Evolutionary conservation across 1,284 basidiomycete species (phyloP).

Genomic region (Ustilago bromivora): DNA sequence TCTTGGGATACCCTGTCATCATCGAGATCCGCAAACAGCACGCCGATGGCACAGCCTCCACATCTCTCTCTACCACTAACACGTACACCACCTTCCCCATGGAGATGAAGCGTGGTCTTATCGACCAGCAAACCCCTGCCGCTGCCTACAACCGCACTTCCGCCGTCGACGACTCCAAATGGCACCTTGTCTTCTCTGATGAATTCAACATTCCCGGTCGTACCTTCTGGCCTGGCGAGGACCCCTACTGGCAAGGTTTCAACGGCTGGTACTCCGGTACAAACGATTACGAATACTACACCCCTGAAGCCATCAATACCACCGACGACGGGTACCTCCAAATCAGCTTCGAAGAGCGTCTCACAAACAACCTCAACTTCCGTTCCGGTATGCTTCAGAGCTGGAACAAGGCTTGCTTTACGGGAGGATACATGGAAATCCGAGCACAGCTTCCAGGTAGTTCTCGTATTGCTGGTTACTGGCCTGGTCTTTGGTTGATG

Average conservation of each 20-base stretch:
- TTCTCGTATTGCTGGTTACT: constrained; percentile 44
- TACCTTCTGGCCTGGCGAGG: constrained; percentile 71
- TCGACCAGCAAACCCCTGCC: constrained; percentile 54
- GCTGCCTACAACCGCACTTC: constrained; percentile 23
- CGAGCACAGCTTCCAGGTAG: constrained; percentile 20
- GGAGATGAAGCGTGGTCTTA: constrained; percentile 37
- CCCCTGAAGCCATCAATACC: constrained; percentile 61
- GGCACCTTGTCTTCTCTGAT: constrained; percentile 77
- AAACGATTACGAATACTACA: constrained; percentile 68
- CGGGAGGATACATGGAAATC: constrained; percentile 63
- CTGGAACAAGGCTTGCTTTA: constrained; percentile 68
- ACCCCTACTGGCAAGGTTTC: constrained; percentile 63
- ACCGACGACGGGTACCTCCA: constrained; percentile 44
- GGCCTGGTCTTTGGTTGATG: constrained; percentile 70
- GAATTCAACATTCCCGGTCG: constrained; percentile 80
- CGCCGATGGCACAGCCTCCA: constrained; percentile 15
- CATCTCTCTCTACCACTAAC: constrained; percentile 13
- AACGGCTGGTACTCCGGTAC: constrained; percentile 66
- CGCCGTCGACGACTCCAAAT: constrained; percentile 22
- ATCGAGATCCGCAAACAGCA: constrained; percentile 33
- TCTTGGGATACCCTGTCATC: constrained; percentile 65
- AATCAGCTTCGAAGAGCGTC: constrained; percentile 52
- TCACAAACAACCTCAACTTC: constrained; percentile 61
- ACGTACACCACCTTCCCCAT: constrained; percentile 25
- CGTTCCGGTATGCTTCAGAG: constrained; percentile 63